Evolutionary conservation across 306 rosid genomes (phyloP).

Genomic region (Purshia tridentata): DNA sequence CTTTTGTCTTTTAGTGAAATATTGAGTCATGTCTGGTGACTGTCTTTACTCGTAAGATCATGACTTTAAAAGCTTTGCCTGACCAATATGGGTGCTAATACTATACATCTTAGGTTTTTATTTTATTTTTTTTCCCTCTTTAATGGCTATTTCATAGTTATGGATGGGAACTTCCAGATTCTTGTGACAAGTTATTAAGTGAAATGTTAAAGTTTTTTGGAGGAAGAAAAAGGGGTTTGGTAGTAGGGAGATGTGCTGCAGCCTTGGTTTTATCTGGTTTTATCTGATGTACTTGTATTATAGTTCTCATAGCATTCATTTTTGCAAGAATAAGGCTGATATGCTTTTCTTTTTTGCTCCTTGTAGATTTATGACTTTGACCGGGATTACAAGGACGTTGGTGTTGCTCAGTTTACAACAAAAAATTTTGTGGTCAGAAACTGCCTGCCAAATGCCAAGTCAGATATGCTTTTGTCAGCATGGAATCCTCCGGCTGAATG

Average conservation of each 20-base stretch:
- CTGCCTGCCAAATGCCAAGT: slow-evolving; percentile 83
- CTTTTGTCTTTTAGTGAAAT: slow-evolving; percentile 10
- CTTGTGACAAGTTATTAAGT: no score
- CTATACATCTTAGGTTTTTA: background rate
- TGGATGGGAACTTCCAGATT: no score
- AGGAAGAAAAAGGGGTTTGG: no score
- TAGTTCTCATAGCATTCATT: slow-evolving; percentile 13
- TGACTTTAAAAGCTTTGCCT: background rate
- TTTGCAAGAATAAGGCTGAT: slow-evolving; percentile 28
- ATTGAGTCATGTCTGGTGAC: background rate
- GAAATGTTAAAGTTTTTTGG: no score
- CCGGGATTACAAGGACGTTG: slow-evolving; percentile 97
- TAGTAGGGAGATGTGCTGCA: no score
- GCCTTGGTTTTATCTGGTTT: background rate
- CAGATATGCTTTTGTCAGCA: slow-evolving; percentile 95
- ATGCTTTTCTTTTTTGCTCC: slow-evolving; percentile 22
- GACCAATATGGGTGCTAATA: background rate
- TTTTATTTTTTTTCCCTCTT: background rate
- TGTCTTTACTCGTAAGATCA: background rate
- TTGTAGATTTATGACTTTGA: slow-evolving; percentile 85
- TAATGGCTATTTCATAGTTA: no score
- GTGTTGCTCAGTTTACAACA: slow-evolving; percentile 89
- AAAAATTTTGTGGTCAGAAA: slow-evolving; percentile 91
- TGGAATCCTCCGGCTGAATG: slow-evolving; percentile 95
- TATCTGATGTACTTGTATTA: background rate